Evolutionary conservation across 148 eudicot species (phyloP), one percentile per base, ranked within the genome.

Genomic region (Salicornia ramosissima): DNA sequence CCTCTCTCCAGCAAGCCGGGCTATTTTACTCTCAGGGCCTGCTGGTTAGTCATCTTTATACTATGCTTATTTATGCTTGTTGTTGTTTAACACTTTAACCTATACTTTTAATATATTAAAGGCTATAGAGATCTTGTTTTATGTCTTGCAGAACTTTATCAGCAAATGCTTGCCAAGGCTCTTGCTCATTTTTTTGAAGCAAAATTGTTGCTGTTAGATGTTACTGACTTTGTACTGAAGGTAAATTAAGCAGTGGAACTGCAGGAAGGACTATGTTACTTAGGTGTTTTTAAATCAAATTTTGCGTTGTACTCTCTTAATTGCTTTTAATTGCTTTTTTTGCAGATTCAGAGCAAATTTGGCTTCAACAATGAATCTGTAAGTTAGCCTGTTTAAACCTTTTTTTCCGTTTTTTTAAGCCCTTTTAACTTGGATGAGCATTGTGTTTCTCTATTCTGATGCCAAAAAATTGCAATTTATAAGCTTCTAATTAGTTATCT

Each of bases 111-210:
- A 60, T 58, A 54, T 0, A 31, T 58, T n/a, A 2, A 14, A 39
- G 46, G 26, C 63, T 64, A 29, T 24, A 18, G 71, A 72, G 43
- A 39, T 19, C 67, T 28, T 78, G 66, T 73, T 74, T 31, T 40
- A 5, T 45, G 15, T 36, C 13, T 9, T 77, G 65, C 77, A 93
- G 98, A 93, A 83, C 83, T 81, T 33, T 93, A 90, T 75, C 98
- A 93, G 74, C 96, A 93, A 84, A 87, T 88, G 96, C 96, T 93
- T 71, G 98, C 92, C 0, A 90, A 88, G 82, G 98, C 98, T 31
- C 78, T 93, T 63, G 95, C 98, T 12, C 92, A 90, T 74, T 90
- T 80, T 79, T 93, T 88, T 77, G 88, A 84, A 39, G 89, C 98
- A 69, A 90, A 88, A 85, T 74, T 93, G 74, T 79, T 93, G 68